A percentile compares a stretch with the other conserved stretches of the same genome.
Evolutionary conservation across 805 yeast species (phyloP).

Genomic region (Metschnikowia similis): DNA sequence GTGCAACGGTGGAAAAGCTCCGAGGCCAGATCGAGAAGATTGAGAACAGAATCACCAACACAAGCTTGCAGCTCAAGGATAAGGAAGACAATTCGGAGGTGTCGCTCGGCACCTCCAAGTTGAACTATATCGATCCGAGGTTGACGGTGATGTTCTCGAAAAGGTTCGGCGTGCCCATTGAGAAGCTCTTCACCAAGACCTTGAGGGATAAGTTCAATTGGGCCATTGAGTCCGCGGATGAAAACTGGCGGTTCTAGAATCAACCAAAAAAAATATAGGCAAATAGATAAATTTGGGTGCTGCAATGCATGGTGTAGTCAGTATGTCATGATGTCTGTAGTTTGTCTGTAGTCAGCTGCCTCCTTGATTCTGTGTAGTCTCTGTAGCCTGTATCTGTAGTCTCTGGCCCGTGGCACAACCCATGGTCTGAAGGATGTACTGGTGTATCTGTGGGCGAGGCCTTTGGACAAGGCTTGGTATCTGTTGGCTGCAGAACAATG

Average conservation of each 20-base stretch:
- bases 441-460: no score
- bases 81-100: constrained; percentile 93
- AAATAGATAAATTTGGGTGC: background rate
- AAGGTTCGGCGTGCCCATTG: constrained; percentile 83
- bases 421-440: no score
- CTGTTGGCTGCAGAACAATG: no score
- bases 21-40: constrained; percentile 65
- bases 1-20: constrained; percentile 62
- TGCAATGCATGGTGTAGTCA: no score
- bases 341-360: no score
- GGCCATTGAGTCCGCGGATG: constrained; percentile 92
- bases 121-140: constrained; percentile 94
- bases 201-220: constrained; percentile 88
- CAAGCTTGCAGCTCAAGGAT: constrained; percentile 75
- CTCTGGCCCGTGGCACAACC: no score
- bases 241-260: constrained; percentile 74
- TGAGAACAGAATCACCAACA: constrained; percentile 65
- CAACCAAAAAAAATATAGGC: background rate
- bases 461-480: no score
- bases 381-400: no score
- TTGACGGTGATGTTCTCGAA: constrained; percentile 85
- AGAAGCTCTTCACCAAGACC: constrained; percentile 86
- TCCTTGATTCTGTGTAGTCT: no score
- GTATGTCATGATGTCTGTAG: no score
- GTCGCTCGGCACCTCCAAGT: constrained; percentile 87